Base-by-base conservation (phyloP, 1,284 basidiomycete genomes). In the Melampsora larici-populina region DNA sequence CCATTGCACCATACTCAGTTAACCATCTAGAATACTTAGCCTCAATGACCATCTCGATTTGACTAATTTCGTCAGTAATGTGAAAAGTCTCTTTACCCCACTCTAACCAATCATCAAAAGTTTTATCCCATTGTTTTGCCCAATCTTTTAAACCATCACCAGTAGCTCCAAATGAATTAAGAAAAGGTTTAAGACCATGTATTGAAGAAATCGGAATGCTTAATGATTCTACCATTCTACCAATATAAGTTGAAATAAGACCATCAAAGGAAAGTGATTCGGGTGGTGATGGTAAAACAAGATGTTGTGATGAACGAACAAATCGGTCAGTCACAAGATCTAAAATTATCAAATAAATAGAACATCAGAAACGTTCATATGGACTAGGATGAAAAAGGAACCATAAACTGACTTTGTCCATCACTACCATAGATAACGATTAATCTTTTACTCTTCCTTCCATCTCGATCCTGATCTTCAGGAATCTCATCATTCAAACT, bases 401-500 rank as follows among this genome's bases (percentile, higher is more conserved):
- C 2, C 26, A n/a, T 36, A 15, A 46, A 33, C 55, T 58, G 55
- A 71, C 70, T 9, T 43, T 70, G 68, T 31, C 58, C 55, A 71
- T 71, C 70, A 62, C 43, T 71, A 13, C 70, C 70, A 55, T 71
- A 71, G 21, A 71, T 58, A 5, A 62, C 29, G 11, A 60, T 26
- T 4, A 71, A 18, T 33, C 49, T 33, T 29, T 70, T 70, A 7
- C 48, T 21, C 24, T 55, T 46, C 24, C n/a, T 26, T 33, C n/a
- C 21, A 4, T 36, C 36, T 36, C 9, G 36, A 31, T 7, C 29
- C 26, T 21, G 13, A 18, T 13, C 9, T 24, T 21, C 36, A 36
- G 70, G 58, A 21, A 63, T 24, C 17, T 63, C 36, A 18, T n/a
- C 24, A 31, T 62, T 29, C 8, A 58, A n/a, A 46, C 43, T 40